phyloP scores from a whole-genome alignment of 2,329 filamentous ascomycete species.

The Blumeria graminis region DNA sequence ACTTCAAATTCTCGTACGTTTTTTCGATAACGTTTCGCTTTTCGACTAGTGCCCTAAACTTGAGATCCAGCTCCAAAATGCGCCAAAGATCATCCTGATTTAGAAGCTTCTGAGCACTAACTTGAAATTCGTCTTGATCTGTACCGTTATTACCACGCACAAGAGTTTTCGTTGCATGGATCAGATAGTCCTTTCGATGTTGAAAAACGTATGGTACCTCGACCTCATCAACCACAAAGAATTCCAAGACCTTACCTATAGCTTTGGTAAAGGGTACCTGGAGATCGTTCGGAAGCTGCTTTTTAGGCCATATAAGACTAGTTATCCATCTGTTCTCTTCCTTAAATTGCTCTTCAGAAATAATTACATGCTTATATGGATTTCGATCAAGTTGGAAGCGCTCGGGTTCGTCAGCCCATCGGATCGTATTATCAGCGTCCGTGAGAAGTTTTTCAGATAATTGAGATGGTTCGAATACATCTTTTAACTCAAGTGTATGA shows the following conservation, averaged over 20 bases:
- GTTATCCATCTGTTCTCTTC: conserved; percentile 88
- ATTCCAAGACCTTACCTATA: conserved; percentile 77
- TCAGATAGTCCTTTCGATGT: conserved; percentile 91
- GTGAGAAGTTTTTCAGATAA: conserved; percentile 85
- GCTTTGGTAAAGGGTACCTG: conserved; percentile 67
- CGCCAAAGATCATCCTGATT: conserved; percentile 89
- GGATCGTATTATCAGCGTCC: conserved; percentile 81
- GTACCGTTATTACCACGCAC: conserved; percentile 38
- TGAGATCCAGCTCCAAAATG: conserved; percentile 81
- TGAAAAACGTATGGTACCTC: conserved; percentile 97
- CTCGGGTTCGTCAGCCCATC: conserved; percentile 73
- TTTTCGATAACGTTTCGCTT: conserved; percentile 70
- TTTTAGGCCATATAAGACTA: conserved; percentile 72
- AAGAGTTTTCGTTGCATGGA: conserved; percentile 54
- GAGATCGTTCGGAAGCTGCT: conserved; percentile 39
- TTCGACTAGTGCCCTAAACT: conserved; percentile 78
- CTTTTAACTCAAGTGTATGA: conserved; percentile 75
- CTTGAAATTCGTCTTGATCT: conserved; percentile 46
- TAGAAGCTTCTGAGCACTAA: conserved; percentile 66
- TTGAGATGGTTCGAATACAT: conserved; percentile 94
- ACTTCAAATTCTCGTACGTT: conserved; percentile 49
- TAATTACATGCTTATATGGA: conserved; percentile 58
- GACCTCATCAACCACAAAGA: conserved; percentile 81
- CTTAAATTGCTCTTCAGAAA: conserved; percentile 55
- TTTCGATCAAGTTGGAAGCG: conserved; percentile 82